Base-by-base conservation (phyloP, 1,284 basidiomycete genomes). In the Stygiomarasmius scandens region DNA sequence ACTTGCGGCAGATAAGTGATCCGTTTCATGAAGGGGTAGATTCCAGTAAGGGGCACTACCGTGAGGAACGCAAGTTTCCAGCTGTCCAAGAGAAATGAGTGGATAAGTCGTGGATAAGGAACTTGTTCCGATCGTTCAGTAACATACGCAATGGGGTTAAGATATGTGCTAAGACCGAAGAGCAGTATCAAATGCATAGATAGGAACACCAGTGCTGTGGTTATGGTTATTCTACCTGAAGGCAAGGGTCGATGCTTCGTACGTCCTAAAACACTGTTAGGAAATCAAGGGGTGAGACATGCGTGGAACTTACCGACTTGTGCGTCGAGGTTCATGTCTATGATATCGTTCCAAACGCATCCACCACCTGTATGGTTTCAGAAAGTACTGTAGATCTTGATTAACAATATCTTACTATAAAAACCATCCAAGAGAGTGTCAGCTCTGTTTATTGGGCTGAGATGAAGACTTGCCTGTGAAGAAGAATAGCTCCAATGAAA, bases 121-220 rank as follows among this genome's bases (percentile, higher is more conserved):
- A 3, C 24, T 25, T 12, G 41, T 14, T 19, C 6, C n/a, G n/a
- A 5, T 23, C 29, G 19, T 16, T 12, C 11, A 41, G n/a, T 22
- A 16, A 77, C 77, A 73, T 75, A 61, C 78, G 56, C 52, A 12
- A 34, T 76, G 64, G 77, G 75, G 0, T 75, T 72, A 10, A 77
- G 59, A 9, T 10, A 29, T n/a, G 14, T 56, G 16, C 9, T 34
- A 14, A 27, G 48, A 14, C 52, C 59, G 19, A 55, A 27, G 32
- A 58, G 59, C 11, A 58, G n/a, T 34, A 19, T 8, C 27, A 52
- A 23, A 44, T 60, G 58, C 5, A 60, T 51, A 14, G 38, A 49
- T 8, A 54, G 23, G 48, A 60, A 60, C 8, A 51, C 43, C 19
- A 60, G 38, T 8, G 58, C 58, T 45, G 49, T 38, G 11, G 36